Percentiles rank a stretch among this genome's conserved stretches.
phyloP scores from a whole-genome alignment of 140 eudicot genomes.

The Flaveria floridana region DNA sequence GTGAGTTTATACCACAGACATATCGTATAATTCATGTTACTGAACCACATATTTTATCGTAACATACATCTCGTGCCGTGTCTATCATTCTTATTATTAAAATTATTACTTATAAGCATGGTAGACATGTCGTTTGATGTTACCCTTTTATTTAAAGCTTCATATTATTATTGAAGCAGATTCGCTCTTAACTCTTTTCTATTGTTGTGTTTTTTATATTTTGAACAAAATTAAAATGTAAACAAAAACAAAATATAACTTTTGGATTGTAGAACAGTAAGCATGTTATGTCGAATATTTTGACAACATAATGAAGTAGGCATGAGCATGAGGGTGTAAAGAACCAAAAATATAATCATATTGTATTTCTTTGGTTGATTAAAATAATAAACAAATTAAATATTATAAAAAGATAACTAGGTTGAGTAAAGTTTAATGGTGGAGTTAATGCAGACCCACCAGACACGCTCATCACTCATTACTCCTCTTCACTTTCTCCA shows the following conservation, averaged over 20 bases:
- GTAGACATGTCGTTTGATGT: no score
- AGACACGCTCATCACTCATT: constrained; percentile 48
- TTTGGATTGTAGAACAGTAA: constrained; percentile 22
- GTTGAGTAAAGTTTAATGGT: constrained; percentile 38
- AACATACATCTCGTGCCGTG: no score
- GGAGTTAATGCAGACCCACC: constrained; percentile 49
- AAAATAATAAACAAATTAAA: background rate
- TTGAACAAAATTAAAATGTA: background rate
- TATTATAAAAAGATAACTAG: constrained; percentile 5
- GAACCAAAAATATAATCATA: constrained; percentile 29
- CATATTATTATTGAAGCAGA: background rate
- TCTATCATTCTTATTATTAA: no score
- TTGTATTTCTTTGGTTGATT: constrained; percentile 17
- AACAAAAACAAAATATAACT: constrained; percentile 27
- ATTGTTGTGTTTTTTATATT: background rate
- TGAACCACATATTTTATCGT: no score
- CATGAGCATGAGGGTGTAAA: constrained; percentile 38
- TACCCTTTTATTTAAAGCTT: no score
- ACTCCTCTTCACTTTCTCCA: constrained; percentile 32
- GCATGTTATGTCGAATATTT: constrained; percentile 37
- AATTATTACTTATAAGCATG: no score
- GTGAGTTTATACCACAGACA: no score
- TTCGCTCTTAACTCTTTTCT: background rate
- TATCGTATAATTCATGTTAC: no score
- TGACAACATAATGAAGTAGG: constrained; percentile 40